These are phyloP conservation scores for Tricholomella constricta DNA, from an alignment of 768 basidiomycete genomes.

Conservation along the genomic window DNA sequence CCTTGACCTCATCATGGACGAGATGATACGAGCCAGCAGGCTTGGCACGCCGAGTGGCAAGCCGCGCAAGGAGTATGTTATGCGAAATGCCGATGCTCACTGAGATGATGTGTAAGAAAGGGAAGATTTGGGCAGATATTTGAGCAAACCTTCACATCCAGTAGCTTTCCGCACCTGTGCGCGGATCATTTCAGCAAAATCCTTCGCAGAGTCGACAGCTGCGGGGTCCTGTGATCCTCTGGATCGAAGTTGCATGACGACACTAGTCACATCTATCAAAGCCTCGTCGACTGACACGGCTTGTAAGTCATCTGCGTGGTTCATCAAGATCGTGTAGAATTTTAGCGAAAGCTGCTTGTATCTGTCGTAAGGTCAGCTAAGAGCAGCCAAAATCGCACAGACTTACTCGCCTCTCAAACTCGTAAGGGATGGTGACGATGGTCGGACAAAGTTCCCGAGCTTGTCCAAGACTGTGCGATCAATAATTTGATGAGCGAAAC, in stretches of 20 bases:
- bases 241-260: slow-evolving; percentile 44
- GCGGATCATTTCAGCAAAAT: slow-evolving; percentile 81
- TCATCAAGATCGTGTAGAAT: slow-evolving; percentile 93
- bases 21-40: slow-evolving; percentile 88
- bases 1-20: slow-evolving; percentile 46
- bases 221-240: slow-evolving; percentile 26
- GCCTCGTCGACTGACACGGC: slow-evolving; percentile 98
- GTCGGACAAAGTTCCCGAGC: slow-evolving; percentile 75
- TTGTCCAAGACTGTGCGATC: slow-evolving; percentile 54
- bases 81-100: slow-evolving; percentile 92
- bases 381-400: background rate
- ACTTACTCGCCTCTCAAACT: slow-evolving; percentile 74
- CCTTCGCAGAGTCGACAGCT: slow-evolving; percentile 63
- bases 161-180: slow-evolving; percentile 76
- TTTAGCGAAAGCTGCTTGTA: slow-evolving; percentile 83
- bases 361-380: slow-evolving; percentile 39
- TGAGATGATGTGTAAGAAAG: slow-evolving; percentile 26
- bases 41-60: slow-evolving; percentile 91
- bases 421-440: slow-evolving; percentile 84
- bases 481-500: background rate
- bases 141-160: slow-evolving; percentile 70
- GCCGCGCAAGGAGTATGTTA: slow-evolving; percentile 89
- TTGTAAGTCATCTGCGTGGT: slow-evolving; percentile 86
- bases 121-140: background rate
- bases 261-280: slow-evolving; percentile 80